These are phyloP conservation scores for Fagopyrum tataricum DNA, from an alignment of 148 eudicot species.

Conservation along the genomic window DNA sequence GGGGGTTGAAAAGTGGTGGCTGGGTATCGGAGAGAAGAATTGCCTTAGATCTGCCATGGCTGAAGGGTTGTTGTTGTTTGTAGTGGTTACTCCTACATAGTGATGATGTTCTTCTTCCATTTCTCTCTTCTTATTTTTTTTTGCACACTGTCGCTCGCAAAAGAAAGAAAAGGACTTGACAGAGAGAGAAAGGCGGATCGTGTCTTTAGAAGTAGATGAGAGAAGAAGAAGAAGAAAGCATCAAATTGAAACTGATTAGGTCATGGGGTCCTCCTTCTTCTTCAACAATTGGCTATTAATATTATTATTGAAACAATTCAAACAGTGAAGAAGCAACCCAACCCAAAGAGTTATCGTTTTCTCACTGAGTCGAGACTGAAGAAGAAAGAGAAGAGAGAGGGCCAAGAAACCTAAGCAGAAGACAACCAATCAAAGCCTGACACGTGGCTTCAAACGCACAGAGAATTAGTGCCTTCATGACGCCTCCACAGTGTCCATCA, in stretches of 20 bases:
- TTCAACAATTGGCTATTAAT: background rate
- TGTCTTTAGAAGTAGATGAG: constrained; percentile 18
- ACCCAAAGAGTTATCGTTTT: background rate
- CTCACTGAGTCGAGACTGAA: background rate
- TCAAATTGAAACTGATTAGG: background rate
- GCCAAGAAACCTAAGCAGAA: background rate
- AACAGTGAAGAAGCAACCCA: background rate
- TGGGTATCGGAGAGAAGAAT: constrained; percentile 6
- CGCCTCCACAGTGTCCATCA: background rate
- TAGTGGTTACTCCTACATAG: background rate
- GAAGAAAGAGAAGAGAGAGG: background rate
- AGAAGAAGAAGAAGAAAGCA: background rate
- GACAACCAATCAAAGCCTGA: background rate
- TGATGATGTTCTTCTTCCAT: background rate
- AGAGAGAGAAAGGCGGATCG: constrained; percentile 48
- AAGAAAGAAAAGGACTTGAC: background rate
- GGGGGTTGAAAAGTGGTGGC: background rate
- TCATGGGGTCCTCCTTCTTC: background rate
- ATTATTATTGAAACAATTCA: background rate
- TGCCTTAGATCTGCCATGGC: constrained; percentile 33
- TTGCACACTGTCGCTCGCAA: background rate
- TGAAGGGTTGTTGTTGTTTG: background rate
- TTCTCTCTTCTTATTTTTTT: background rate
- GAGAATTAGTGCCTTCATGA: background rate
- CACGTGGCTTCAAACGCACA: background rate